These are phyloP conservation scores for Kalanchoe fedtschenkoi DNA, from an alignment of 164 flowering plant species.

Conservation along the genomic window DNA sequence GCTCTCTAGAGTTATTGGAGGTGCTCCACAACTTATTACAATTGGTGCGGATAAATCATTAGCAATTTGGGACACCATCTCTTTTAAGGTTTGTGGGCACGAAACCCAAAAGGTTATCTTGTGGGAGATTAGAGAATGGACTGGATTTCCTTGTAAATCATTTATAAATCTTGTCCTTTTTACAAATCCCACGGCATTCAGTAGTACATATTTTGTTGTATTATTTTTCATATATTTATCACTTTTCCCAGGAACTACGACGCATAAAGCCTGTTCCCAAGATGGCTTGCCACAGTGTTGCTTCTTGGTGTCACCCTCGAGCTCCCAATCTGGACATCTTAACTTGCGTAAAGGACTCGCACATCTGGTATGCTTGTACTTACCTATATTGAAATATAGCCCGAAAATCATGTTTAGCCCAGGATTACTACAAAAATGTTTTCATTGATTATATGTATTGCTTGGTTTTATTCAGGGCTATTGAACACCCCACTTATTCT, in stretches of 20 bases:
- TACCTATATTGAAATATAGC: background rate
- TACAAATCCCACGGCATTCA: background rate
- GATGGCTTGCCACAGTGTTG: constrained; percentile 90
- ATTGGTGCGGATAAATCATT: constrained; percentile 94
- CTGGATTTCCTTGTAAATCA: background rate
- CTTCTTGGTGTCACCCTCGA: constrained; percentile 99
- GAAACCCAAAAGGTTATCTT: background rate
- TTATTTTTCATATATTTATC: background rate
- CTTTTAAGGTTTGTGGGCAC: constrained; percentile 87
- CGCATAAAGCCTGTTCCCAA: constrained; percentile 94
- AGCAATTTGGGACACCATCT: constrained; percentile 96
- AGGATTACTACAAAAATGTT: background rate
- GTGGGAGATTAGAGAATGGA: background rate
- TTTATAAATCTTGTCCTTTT: background rate
- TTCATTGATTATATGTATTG: constrained; percentile 1
- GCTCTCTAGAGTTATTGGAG: constrained; percentile 85
- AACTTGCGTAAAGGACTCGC: constrained; percentile 98
- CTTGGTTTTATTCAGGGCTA: constrained; percentile 62
- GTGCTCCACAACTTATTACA: constrained; percentile 88
- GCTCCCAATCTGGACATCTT: constrained; percentile 95
- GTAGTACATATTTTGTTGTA: too few species aligned
- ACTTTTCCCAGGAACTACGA: constrained; percentile 59
- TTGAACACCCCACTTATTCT: constrained; percentile 95
- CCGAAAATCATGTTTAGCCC: background rate
- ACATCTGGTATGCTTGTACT: constrained; percentile 62